Evolutionary conservation across 2,329 filamentous ascomycete genomes (phyloP).

Genomic region (Passalora sequoiae): DNA sequence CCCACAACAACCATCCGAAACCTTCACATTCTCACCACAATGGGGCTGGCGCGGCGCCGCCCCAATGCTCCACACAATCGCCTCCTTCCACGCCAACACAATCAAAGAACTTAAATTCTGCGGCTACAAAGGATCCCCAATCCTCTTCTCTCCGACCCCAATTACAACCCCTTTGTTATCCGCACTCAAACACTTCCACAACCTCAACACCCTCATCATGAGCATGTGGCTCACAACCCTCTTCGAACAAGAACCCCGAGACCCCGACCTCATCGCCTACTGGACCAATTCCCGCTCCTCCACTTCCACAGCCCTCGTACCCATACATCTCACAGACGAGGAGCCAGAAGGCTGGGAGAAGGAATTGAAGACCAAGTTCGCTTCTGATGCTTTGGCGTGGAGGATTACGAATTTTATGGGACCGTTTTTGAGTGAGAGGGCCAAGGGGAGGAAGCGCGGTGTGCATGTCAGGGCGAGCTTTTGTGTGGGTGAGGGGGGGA

Average conservation of each 20-base stretch:
- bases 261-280: conserved; percentile 41
- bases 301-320: conserved; percentile 36
- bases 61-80: conserved; percentile 41
- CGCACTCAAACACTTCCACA: conserved; percentile 40
- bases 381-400: conserved; percentile 39
- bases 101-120: conserved; percentile 46
- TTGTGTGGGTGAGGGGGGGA: conserved; percentile 40
- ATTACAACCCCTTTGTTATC: conserved; percentile 38
- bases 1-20: conserved; percentile 14
- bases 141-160: conserved; percentile 36
- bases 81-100: conserved; percentile 37
- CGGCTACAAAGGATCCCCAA: conserved; percentile 42
- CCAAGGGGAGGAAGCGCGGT: conserved; percentile 38
- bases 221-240: conserved; percentile 41
- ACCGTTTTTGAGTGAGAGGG: conserved; percentile 37
- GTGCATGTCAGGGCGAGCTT: conserved; percentile 44
- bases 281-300: conserved; percentile 41
- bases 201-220: conserved; percentile 39
- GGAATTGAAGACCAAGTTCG: conserved; percentile 37
- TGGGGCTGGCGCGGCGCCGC: conserved; percentile 40
- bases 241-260: conserved; percentile 36
- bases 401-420: conserved; percentile 39
- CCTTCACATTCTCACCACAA: conserved; percentile 33
- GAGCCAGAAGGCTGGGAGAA: conserved; percentile 40
- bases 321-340: conserved; percentile 22